Evolutionary conservation across 2,329 filamentous ascomycete genomes (phyloP), one percentile per base, ranked within the genome.

Genomic region (Calonectria pauciramosa): DNA sequence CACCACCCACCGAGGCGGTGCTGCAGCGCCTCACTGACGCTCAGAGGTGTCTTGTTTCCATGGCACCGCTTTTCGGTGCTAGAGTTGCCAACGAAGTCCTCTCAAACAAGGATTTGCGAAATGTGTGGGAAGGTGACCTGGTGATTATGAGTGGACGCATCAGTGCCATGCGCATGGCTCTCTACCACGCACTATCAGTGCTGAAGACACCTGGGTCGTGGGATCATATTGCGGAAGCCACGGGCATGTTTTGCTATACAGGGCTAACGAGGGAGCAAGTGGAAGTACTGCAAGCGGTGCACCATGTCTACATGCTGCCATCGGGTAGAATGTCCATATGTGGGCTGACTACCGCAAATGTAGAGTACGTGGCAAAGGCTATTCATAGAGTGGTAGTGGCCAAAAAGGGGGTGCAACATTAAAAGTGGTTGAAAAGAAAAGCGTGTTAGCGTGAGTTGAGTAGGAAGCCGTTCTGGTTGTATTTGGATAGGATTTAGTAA

Each of bases 131-230:
- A 0, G 7, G 26, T 1, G 72, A 74, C 41, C 23, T 74, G 3
- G 10, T 28, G 11, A 26, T 28, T n/a, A 74, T 74, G 72, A 74
- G 68, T 28, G 68, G 52, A 8, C 72, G 72, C 16, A 71, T 74
- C 26, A 74, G 54, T 20, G 36, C 13, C 0, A 71, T 74, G 72
- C 72, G 68, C 2, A 28, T n/a, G 44, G 63, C 56, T 49, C 47
- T 74, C 11, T 71, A 74, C 34, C 8, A 49, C 8, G 63, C 38
- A 2, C n/a, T 72, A 20, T 14, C 11, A 8, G 14, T 4, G 3
- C 8, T 54, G n/a, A 14, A 28, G 4, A 41, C 52, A 16, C 64
- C 23, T 20, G 70, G 70, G 16, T 51, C 51, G 20, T 72, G 70
- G 70, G 41, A 38, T 1, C 70, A 72, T 23, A 44, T 72, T 36